phyloP scores from a whole-genome alignment of 2,329 filamentous ascomycete genomes.

The Rhinocladiella similis region DNA sequence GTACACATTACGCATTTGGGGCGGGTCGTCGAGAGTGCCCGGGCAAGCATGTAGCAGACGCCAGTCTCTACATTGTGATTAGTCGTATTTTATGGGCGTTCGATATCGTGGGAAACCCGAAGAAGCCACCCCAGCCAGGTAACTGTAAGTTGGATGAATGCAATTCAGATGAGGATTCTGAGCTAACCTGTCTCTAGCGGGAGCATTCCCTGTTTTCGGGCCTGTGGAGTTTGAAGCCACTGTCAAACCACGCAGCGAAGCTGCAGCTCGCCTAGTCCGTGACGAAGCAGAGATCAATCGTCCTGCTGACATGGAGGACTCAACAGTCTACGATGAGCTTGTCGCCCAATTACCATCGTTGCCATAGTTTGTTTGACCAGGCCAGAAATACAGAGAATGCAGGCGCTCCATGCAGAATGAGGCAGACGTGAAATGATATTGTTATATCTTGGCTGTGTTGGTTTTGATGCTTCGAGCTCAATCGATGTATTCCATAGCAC shows the following conservation, averaged over 20 bases:
- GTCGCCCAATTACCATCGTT: background rate
- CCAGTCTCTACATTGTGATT: constrained; percentile 54
- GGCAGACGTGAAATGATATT: background rate
- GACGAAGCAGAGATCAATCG: constrained; percentile 7
- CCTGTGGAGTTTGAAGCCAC: constrained; percentile 9
- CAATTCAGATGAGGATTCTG: background rate
- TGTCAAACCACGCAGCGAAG: constrained; percentile 4
- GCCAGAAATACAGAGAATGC: background rate
- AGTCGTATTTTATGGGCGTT: constrained; percentile 53
- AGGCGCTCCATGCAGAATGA: background rate
- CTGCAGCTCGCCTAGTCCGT: background rate
- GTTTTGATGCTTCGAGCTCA: background rate
- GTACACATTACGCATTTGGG: constrained; percentile 53
- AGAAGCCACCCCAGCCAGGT: constrained; percentile 6
- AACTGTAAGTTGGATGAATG: constrained; percentile 5
- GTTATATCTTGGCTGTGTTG: background rate
- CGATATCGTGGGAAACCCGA: constrained; percentile 11
- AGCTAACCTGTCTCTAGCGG: constrained; percentile 5
- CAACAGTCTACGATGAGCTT: constrained; percentile 9
- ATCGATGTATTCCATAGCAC: background rate
- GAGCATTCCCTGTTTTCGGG: constrained; percentile 6
- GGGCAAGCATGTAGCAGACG: constrained; percentile 34
- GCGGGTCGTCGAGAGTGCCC: constrained; percentile 49
- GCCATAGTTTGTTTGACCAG: background rate
- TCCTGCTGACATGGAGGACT: constrained; percentile 11